Conservation (phyloP, 2,329 filamentous ascomycete species). For the Ophiognomonia clavigignenti-juglandacearum region DNA sequence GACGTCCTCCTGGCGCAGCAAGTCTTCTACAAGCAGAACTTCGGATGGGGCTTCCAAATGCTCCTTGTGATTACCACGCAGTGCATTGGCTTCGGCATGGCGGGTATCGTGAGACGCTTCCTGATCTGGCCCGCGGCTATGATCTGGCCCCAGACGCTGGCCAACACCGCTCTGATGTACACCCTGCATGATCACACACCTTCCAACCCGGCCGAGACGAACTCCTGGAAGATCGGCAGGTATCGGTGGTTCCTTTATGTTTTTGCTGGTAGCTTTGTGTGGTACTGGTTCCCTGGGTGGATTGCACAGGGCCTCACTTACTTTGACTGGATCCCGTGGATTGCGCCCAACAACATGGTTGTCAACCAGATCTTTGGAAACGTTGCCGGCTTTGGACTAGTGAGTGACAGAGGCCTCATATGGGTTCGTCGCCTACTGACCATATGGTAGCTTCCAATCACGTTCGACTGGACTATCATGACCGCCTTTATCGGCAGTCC, state of each 20-base stretch:
- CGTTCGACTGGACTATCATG: constrained; percentile 14
- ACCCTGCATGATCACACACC: constrained; percentile 57
- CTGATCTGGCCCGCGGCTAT: constrained; percentile 57
- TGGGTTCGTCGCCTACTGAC: background rate
- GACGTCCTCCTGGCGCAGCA: constrained; percentile 37
- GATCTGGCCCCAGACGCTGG: constrained; percentile 59
- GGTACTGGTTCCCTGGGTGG: constrained; percentile 14
- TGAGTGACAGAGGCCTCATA: background rate
- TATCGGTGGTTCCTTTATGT: constrained; percentile 10
- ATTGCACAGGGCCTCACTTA: constrained; percentile 12
- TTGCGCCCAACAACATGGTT: constrained; percentile 9
- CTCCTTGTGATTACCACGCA: constrained; percentile 56
- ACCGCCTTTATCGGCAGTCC: constrained; percentile 11
- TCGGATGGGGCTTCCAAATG: constrained; percentile 56
- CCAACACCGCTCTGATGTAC: constrained; percentile 59
- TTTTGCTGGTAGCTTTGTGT: constrained; percentile 4
- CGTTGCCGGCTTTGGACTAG: constrained; percentile 8
- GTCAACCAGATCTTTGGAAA: constrained; percentile 14
- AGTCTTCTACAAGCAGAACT: constrained; percentile 46
- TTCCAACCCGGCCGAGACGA: constrained; percentile 30
- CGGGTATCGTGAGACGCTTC: constrained; percentile 55
- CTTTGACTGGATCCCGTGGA: constrained; percentile 15
- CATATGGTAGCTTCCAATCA: constrained; percentile 8
- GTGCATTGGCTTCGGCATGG: constrained; percentile 56
- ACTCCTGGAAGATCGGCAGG: constrained; percentile 10